phyloP scores from a whole-genome alignment of 495 filamentous ascomycete species.

The Penicillium bialowiezense region DNA sequence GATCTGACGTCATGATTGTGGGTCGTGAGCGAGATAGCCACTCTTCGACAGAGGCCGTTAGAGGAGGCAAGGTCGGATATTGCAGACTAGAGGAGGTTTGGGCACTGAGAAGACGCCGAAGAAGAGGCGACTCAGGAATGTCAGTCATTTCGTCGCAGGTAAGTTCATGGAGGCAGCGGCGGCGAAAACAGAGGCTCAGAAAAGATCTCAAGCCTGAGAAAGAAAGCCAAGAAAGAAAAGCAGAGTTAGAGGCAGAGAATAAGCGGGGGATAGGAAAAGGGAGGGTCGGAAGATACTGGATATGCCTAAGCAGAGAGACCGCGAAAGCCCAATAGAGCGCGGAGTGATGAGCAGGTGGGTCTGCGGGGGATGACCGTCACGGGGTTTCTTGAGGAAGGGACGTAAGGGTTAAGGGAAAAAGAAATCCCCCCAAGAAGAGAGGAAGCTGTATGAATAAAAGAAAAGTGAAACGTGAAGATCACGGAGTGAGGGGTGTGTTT shows the following conservation, averaged over 20 bases:
- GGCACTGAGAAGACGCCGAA: slow-evolving; percentile 28
- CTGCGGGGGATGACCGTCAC: slow-evolving; percentile 7
- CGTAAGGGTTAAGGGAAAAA: not conserved
- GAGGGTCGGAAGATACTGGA: slow-evolving; percentile 8
- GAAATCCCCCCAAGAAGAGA: not conserved
- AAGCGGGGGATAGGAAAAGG: not conserved
- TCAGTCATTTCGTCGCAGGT: slow-evolving; percentile 37
- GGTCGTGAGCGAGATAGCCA: slow-evolving; percentile 47
- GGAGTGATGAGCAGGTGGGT: slow-evolving; percentile 12
- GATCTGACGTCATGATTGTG: slow-evolving; percentile 41
- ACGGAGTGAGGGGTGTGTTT: not conserved
- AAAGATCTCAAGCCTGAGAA: not conserved
- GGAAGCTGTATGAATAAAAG: not conserved
- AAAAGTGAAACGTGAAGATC: not conserved
- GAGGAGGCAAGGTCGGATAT: slow-evolving; percentile 45
- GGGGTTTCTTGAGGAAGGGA: not conserved
- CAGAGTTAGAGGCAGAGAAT: slow-evolving; percentile 3
- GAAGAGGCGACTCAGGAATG: slow-evolving; percentile 33
- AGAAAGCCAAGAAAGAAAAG: slow-evolving; percentile 2
- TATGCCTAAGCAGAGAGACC: slow-evolving; percentile 3
- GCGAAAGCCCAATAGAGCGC: slow-evolving; percentile 8
- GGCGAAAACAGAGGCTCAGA: slow-evolving; percentile 4
- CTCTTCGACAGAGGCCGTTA: slow-evolving; percentile 47
- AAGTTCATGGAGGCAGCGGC: slow-evolving; percentile 8
- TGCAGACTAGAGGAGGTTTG: slow-evolving; percentile 34